Percentiles rank a stretch among this genome's conserved stretches.
phyloP scores from a whole-genome alignment of 106 monocot species.

The Vanilla planifolia region DNA sequence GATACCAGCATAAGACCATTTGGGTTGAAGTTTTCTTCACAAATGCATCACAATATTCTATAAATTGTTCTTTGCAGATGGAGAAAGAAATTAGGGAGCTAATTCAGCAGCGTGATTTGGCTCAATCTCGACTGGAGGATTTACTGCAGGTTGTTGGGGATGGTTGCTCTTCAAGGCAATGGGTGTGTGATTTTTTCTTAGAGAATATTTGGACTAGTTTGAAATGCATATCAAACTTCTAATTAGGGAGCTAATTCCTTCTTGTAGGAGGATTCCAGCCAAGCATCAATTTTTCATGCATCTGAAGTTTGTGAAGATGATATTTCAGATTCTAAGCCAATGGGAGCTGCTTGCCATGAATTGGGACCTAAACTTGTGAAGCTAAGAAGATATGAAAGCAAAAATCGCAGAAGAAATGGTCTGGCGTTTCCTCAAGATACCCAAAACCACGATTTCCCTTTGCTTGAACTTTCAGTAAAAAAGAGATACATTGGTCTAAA shows the following conservation, averaged over 20 bases:
- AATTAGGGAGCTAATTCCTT: too few relatives aligned
- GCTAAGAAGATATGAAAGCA: conserved; percentile 8
- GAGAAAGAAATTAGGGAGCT: conserved; percentile 87
- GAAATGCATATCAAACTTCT: background rate
- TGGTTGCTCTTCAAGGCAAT: conserved; percentile 33
- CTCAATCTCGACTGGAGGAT: conserved; percentile 62
- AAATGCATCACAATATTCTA: too few relatives aligned
- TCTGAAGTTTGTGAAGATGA: conserved; percentile 34
- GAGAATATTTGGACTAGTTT: background rate
- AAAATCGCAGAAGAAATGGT: conserved; percentile 3
- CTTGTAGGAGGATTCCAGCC: conserved; percentile 21
- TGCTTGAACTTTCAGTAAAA: conserved; percentile 18
- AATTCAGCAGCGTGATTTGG: conserved; percentile 60
- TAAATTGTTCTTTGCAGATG: conserved; percentile 47
- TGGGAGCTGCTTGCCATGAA: conserved; percentile 23
- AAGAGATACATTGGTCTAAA: conserved; percentile 10
- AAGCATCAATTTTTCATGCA: conserved; percentile 14
- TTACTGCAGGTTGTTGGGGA: conserved; percentile 43
- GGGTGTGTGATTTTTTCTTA: conserved; percentile 23
- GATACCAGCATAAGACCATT: too few relatives aligned
- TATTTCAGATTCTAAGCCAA: conserved; percentile 34
- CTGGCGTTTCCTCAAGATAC: conserved; percentile 5
- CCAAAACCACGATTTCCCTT: conserved; percentile 10
- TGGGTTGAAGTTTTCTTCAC: too few relatives aligned
- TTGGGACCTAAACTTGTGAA: conserved; percentile 13